Evolutionary conservation across 192 early-diverging fungal species (phyloP), one percentile per base, ranked within the genome.

Genomic region (Linderina pennispora): DNA sequence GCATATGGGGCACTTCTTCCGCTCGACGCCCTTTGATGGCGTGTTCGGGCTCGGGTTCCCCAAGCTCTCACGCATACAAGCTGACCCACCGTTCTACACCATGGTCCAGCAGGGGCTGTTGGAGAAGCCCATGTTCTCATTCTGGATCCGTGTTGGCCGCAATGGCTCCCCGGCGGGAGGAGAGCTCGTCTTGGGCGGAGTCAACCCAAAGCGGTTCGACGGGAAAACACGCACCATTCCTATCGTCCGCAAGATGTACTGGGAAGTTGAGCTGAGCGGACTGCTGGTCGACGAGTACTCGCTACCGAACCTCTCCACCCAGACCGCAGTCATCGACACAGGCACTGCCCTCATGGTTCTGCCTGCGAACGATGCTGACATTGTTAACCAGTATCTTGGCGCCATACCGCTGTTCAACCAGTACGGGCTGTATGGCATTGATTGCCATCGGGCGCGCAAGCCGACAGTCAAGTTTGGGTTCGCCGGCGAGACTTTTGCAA

Each of bases 11-110:
- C 58, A 53, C 22, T 76, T 73, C 35, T 75, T 77, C 36, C 57
- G 56, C 13, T 62, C 63, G 0, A 48, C 69, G 1, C 70, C 59
- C 11, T 72, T 83, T 28, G 80, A 81, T 45, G 80, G 80, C 6
- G 77, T 81, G 8, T 61, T 81, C 43, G 80, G 80, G 19, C 50
- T 81, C 10, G 77, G 75, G 3, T 79, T 77, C 43, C 65, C 74
- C 4, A 53, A 59, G 8, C 64, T 74, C 19, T 55, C 74, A 3
- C 63, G 69, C 8, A 58, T 65, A 13, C 72, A 69, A 20, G 45
- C 73, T 46, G 62, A 55, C 42, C 62, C 67, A 4, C 58, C 57
- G n/a, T 23, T 65, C 8, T 65, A 58, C 34, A 45, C 53, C 18
- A 67, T 65, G 62, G 43, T 47, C 8, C 55, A 61, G 20, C 43